Conservation (phyloP, 345 rosid species). For the Populus euphratica region DNA sequence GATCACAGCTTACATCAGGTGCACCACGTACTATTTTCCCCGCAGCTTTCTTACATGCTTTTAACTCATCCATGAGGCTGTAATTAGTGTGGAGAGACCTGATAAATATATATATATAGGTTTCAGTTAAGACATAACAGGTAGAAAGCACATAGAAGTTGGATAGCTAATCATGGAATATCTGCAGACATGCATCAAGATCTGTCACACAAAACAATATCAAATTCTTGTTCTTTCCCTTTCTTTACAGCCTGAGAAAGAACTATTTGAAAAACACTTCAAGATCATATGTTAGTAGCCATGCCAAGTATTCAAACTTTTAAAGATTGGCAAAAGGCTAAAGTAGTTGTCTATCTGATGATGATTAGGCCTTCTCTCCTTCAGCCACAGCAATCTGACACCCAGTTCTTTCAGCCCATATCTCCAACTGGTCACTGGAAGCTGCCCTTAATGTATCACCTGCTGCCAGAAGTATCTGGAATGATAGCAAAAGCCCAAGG, state of each 20-base stretch:
- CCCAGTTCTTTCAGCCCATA: conserved; percentile 93
- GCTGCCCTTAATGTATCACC: conserved; percentile 99
- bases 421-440: conserved; percentile 91
- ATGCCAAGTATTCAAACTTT: conserved; percentile 9
- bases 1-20: conserved; percentile 57
- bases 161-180: conserved; percentile 13
- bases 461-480: conserved; percentile 87
- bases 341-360: conserved; percentile 55
- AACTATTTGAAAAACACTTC: conserved; percentile 69
- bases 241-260: conserved; percentile 86
- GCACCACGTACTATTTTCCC: conserved; percentile 76
- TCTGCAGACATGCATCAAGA: conserved; percentile 77
- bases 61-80: conserved; percentile 92
- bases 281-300: conserved; percentile 35
- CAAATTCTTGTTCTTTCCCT: conserved; percentile 85
- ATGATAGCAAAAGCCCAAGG: conserved; percentile 34
- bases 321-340: neutral
- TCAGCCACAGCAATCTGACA: conserved; percentile 86
- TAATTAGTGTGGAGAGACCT: conserved; percentile 95
- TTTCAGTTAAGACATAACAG: conserved; percentile 12
- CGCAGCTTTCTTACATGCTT: conserved; percentile 83
- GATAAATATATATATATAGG: conserved; percentile 22
- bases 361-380: conserved; percentile 72
- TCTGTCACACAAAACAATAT: conserved; percentile 84
- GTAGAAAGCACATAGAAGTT: conserved; percentile 13